phyloP scores from a whole-genome alignment of 305 asterid genomes.

The Euphrasia arctica region DNA sequence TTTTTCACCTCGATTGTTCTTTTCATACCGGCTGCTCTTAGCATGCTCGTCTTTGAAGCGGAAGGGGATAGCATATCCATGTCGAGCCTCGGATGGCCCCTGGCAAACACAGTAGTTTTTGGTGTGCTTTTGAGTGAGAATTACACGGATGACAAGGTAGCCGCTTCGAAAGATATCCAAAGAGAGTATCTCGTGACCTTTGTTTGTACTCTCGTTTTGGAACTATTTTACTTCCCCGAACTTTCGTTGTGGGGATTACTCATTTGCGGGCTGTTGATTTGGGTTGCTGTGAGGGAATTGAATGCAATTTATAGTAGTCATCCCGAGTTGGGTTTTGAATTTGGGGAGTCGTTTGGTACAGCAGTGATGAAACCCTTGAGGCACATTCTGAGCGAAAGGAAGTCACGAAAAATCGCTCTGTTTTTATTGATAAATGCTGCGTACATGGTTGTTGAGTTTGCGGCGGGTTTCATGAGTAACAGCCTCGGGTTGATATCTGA shows the following conservation, averaged over 20 bases:
- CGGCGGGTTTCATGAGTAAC: constrained; percentile 91
- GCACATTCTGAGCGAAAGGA: constrained; percentile 82
- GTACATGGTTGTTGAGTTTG: constrained; percentile 90
- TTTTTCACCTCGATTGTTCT: constrained; percentile 62
- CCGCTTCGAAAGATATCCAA: constrained; percentile 55
- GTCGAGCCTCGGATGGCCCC: constrained; percentile 69
- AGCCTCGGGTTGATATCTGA: constrained; percentile 97
- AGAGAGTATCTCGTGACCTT: constrained; percentile 77
- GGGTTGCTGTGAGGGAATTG: constrained; percentile 72
- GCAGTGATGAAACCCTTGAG: constrained; percentile 71
- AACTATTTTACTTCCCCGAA: constrained; percentile 75
- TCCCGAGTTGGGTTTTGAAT: constrained; percentile 67
- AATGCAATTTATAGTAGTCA: constrained; percentile 42
- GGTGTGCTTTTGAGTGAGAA: constrained; percentile 95
- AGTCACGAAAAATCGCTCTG: constrained; percentile 83
- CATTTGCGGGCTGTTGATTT: constrained; percentile 71
- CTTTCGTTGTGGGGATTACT: constrained; percentile 91
- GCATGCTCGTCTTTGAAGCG: constrained; percentile 81
- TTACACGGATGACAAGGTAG: constrained; percentile 53
- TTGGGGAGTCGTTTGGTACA: constrained; percentile 45
- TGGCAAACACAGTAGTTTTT: constrained; percentile 82
- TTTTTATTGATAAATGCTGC: constrained; percentile 88
- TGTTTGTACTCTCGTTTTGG: constrained; percentile 70
- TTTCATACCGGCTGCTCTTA: constrained; percentile 70
- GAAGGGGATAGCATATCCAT: constrained; percentile 73